Evolutionary conservation across 352 stramenopile genomes (phyloP).

Genomic region (Globisporangium rhizosaccharum): DNA sequence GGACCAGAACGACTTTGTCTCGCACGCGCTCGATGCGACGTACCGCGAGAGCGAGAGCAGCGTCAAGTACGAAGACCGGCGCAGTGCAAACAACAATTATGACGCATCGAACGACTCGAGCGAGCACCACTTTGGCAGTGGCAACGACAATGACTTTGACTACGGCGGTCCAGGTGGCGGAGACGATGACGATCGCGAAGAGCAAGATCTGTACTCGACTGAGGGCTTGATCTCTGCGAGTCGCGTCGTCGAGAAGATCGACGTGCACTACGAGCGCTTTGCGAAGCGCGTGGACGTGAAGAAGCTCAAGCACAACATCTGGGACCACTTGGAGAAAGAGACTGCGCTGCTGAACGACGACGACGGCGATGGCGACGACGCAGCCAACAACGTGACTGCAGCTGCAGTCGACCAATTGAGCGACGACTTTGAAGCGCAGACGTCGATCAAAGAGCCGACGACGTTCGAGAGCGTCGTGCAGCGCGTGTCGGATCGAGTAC

Average conservation of each 20-base stretch:
- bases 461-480: slow-evolving; percentile 91
- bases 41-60: slow-evolving; percentile 27
- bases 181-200: slow-evolving; percentile 17
- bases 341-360: slow-evolving; percentile 19
- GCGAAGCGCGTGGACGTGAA: slow-evolving; percentile 98
- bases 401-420: slow-evolving; percentile 14
- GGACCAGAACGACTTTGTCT: slow-evolving; percentile 12
- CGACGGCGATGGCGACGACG: slow-evolving; percentile 1
- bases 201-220: slow-evolving; percentile 33
- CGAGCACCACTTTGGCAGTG: slow-evolving; percentile 3
- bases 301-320: slow-evolving; percentile 95
- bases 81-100: background rate
- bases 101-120: background rate
- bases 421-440: slow-evolving; percentile 12
- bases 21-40: slow-evolving; percentile 14
- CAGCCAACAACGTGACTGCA: background rate
- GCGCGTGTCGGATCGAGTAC: slow-evolving; percentile 80
- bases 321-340: slow-evolving; percentile 72
- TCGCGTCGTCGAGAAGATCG: slow-evolving; percentile 93
- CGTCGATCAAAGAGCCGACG: slow-evolving; percentile 17
- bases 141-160: slow-evolving; percentile 26
- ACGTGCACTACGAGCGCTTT: slow-evolving; percentile 90
- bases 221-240: slow-evolving; percentile 79
- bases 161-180: slow-evolving; percentile 12
- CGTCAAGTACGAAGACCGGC: background rate